Conservation (phyloP, 257 asterid genomes). For the Pogostemon cablin region DNA sequence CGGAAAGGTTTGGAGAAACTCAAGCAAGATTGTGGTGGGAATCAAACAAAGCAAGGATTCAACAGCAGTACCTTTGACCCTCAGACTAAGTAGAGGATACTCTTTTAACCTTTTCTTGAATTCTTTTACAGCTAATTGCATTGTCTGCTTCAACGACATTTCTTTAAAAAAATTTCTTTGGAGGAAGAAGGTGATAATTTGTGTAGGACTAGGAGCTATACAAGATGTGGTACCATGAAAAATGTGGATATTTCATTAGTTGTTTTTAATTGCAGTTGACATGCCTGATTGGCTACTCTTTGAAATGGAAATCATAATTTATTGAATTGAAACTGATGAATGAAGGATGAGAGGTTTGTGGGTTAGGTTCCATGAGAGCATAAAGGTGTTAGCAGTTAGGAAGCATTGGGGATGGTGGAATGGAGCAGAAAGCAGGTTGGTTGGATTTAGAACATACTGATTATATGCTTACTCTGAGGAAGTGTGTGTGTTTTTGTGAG, state of each 20-base stretch:
- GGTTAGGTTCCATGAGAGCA: too few relatives aligned
- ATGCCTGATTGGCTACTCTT: too few relatives aligned
- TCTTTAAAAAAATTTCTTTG: neutral
- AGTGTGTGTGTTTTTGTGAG: too few relatives aligned
- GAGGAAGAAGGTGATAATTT: neutral
- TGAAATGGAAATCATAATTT: too few relatives aligned
- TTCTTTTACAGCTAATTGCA: constrained; percentile 26
- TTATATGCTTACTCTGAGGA: too few relatives aligned
- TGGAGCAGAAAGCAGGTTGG: too few relatives aligned
- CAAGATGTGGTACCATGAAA: neutral
- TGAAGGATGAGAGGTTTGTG: too few relatives aligned
- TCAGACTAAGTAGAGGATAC: constrained; percentile 16
- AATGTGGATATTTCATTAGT: neutral
- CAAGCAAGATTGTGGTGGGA: constrained; percentile 99
- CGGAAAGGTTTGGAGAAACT: constrained; percentile 86
- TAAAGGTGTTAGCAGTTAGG: too few relatives aligned
- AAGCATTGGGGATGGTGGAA: too few relatives aligned
- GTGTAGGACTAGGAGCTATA: neutral
- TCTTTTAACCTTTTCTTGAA: constrained; percentile 12
- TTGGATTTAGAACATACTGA: too few relatives aligned
- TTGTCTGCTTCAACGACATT: constrained; percentile 12
- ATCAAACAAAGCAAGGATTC: constrained; percentile 81
- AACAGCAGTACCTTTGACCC: constrained; percentile 76
- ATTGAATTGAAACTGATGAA: too few relatives aligned
- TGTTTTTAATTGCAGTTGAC: too few relatives aligned